Evolutionary conservation across 441 rosid species (phyloP), one percentile per base, ranked within the genome.

Genomic region (Brassica balearica): DNA sequence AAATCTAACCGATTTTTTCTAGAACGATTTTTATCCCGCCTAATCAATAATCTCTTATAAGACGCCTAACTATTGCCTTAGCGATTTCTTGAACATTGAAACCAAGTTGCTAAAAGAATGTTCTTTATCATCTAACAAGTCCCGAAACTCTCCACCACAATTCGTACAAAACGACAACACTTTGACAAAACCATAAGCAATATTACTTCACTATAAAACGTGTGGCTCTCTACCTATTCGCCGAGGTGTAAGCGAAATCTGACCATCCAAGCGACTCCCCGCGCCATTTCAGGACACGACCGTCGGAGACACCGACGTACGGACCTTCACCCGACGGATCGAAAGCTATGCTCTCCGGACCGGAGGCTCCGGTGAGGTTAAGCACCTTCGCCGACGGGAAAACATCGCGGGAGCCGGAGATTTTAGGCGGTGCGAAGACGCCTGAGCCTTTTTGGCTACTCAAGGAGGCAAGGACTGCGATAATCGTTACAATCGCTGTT

Each of bases 311-410:
- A 0, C 97, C 93, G 15, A 89, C 78, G 82, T 91, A 93, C 1
- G 96, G 96, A 14, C 93, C 96, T 2, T 80, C 87, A 0, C 94
- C 95, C 4, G 66, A 64, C 17, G 86, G 88, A 72, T 88, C 91
- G 73, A 93, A 93, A 46, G 86, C 95, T 20, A 91, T 9, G 69
- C 96, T 93, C 83, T 93, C 98, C 3, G 96, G 98, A 6, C 95
- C 98, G 1, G 86, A n/a, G 6, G 89, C 89, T 4, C 86, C 84
- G 12, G 72, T 22, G 25, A 87, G 51, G 2, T 76, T 80, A 71
- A 89, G 15, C 17, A 81, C 71, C 46, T 67, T 69, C 6, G 88
- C 81, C 36, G 74, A 61, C 65, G 77, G 82, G 46, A 89, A 86
- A 60, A 34, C 29, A 67, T 80, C 80, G 17, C 48, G 64, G 23